phyloP scores from a whole-genome alignment of 495 filamentous ascomycete genomes.

The Hypoxylon cercidicola region DNA sequence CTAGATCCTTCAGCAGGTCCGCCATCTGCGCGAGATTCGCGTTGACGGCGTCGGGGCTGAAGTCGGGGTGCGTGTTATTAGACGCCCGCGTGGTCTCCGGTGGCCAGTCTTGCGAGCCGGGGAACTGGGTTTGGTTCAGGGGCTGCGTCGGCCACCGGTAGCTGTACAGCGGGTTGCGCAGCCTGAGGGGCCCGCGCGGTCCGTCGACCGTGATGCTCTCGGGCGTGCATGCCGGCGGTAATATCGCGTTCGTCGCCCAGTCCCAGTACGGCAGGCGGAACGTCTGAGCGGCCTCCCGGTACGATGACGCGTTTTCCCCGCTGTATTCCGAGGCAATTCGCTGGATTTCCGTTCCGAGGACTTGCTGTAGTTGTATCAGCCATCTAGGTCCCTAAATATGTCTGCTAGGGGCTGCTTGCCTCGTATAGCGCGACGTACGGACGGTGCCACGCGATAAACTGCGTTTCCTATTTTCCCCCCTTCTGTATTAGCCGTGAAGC shows the following conservation, averaged over 20 bases:
- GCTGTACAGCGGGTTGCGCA: conserved; percentile 52
- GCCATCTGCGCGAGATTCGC: conserved; percentile 21
- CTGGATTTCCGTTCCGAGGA: conserved; percentile 49
- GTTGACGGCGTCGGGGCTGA: conserved; percentile 43
- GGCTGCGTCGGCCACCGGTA: conserved; percentile 49
- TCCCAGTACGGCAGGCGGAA: conserved; percentile 57
- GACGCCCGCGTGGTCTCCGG: conserved; percentile 41
- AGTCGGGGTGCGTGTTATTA: conserved; percentile 32
- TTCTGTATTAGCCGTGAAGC: background rate
- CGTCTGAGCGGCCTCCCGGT: conserved; percentile 48
- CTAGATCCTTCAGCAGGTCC: conserved; percentile 39
- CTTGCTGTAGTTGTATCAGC: conserved; percentile 45
- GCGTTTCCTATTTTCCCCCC: conserved; percentile 28
- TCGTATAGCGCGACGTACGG: conserved; percentile 55
- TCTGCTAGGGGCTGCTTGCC: conserved; percentile 36
- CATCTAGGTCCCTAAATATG: background rate
- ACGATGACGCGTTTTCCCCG: conserved; percentile 33
- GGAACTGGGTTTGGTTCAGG: conserved; percentile 39
- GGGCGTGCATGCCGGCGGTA: conserved; percentile 44
- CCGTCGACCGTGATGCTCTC: conserved; percentile 48
- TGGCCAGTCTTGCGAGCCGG: conserved; percentile 24
- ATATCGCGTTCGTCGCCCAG: conserved; percentile 47
- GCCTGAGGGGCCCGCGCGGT: conserved; percentile 36
- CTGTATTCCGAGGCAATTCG: conserved; percentile 47
- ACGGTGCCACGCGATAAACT: conserved; percentile 56